Percentiles rank a stretch among this genome's conserved stretches.
Evolutionary conservation across 2,329 filamentous ascomycete genomes (phyloP).

Genomic region (Exophiala dermatitidis): DNA sequence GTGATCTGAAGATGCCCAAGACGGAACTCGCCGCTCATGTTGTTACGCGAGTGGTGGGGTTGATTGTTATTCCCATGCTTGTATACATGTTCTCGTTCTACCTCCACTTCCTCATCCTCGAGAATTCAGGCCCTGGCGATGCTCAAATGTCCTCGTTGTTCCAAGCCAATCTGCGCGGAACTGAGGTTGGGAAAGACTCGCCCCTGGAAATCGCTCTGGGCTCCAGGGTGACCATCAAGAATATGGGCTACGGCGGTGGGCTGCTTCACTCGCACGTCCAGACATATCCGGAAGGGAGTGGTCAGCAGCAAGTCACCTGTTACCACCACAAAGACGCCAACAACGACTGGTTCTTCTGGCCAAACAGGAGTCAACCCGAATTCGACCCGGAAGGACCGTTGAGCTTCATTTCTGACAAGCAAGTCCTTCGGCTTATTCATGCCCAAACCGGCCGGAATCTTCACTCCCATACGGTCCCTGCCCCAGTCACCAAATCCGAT

Average conservation of each 20-base stretch:
- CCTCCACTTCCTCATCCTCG: constrained; percentile 85
- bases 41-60: constrained; percentile 68
- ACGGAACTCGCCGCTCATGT: constrained; percentile 69
- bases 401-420: constrained; percentile 67
- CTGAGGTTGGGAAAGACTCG: constrained; percentile 88
- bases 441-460: constrained; percentile 94
- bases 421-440: constrained; percentile 79
- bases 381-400: constrained; percentile 66
- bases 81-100: constrained; percentile 97
- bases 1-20: constrained; percentile 82
- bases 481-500: constrained; percentile 81
- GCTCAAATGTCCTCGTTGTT: constrained; percentile 99
- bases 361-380: constrained; percentile 69
- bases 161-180: constrained; percentile 91
- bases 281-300: constrained; percentile 29
- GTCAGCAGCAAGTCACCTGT: constrained; percentile 94
- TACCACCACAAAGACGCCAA: constrained; percentile 99
- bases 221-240: constrained; percentile 88
- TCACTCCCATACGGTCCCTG: constrained; percentile 84
- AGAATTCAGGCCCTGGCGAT: constrained; percentile 89
- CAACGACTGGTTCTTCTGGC: constrained; percentile 99
- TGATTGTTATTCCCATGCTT: constrained; percentile 80
- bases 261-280: constrained; percentile 44
- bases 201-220: constrained; percentile 86
- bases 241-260: constrained; percentile 98